Evolutionary conservation across 371 early-diverging fungal genomes (phyloP), one percentile per base, ranked within the genome.

Genomic region (Mucor circinelloides): DNA sequence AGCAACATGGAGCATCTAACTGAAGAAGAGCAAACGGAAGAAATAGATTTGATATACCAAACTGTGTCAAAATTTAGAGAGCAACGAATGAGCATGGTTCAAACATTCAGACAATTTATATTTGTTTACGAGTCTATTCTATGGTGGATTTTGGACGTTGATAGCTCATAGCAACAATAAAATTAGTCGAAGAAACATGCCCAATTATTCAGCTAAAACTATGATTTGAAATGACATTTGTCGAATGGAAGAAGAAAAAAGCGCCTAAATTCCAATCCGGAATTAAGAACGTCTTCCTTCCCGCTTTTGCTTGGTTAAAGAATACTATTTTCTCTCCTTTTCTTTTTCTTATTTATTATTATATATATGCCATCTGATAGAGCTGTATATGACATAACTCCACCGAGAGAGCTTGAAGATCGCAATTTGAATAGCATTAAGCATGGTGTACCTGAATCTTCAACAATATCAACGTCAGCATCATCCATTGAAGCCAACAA

Each of bases 111-210:
- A 62, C 96, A 95, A 77, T 94, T 87, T 73, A 87, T 89, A 60
- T 93, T 95, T 67, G 93, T 93, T 69, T 93, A 94, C 72, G 94
- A 94, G 68, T 92, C 94, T 6, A 80, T 94, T 31, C 42, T 82
- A 19, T 85, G 85, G 84, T 70, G 78, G 56, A 52, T 79, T 23
- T 19, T 77, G 19, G 69, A 12, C 23, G 12, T 50, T 25, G 25
- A 50, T 5, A 44, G 23, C 10, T 23, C 50, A 50, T 23, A 50
- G 67, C 34, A 65, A 58, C n/a, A 13, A 21, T 32, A 25, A 62
- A 30, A 12, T 40, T 25, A 17, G 21, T 40, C 10, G 31, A 52
- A 17, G 38, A 34, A 63, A 63, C 63, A 25, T 63, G 27, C 12
- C 63, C 63, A 63, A 63, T 63, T 36, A 25, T 23, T 7, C 52